Conservation (phyloP, 371 early-diverging fungal genomes). For the Mucor racemosus region DNA sequence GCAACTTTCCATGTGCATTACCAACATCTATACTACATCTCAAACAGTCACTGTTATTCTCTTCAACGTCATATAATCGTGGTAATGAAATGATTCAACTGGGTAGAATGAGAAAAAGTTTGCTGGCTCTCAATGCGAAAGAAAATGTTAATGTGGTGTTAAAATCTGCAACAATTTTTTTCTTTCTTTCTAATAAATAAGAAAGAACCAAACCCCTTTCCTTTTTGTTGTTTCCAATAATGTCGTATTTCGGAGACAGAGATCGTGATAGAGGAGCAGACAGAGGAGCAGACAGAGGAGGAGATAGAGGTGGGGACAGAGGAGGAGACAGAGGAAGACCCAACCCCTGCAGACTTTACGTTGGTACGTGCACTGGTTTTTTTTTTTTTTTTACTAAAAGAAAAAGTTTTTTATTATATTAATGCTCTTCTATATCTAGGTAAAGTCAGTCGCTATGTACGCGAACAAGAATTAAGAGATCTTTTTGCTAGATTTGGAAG, state of each 20-base stretch:
- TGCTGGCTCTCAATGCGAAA: neutral
- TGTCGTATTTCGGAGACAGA: slow-evolving; percentile 32
- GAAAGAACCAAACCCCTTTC: slow-evolving; percentile 5
- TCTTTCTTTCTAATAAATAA: slow-evolving; percentile 12
- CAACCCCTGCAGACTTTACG: slow-evolving; percentile 45
- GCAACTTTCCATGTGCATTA: no score
- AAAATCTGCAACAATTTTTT: neutral
- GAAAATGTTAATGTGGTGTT: no score
- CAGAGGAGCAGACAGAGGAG: slow-evolving; percentile 9
- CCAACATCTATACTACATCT: neutral
- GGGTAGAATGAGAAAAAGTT: neutral
- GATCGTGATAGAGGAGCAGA: slow-evolving; percentile 20
- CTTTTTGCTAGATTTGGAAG: slow-evolving; percentile 40
- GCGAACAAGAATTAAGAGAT: slow-evolving; percentile 44
- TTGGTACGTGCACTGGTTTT: slow-evolving; percentile 24
- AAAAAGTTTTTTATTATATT: neutral
- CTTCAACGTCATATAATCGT: neutral
- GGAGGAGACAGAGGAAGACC: slow-evolving; percentile 28
- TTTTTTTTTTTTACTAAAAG: no score
- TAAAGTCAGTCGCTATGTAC: slow-evolving; percentile 42
- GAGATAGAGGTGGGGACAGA: slow-evolving; percentile 25
- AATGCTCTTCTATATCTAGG: slow-evolving; percentile 20
- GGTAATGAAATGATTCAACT: neutral
- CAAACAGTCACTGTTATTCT: neutral
- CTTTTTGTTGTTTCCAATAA: slow-evolving; percentile 13